These are phyloP conservation scores for Yamadazyma sp. DNA, from an alignment of 1,139 yeast genomes.

Conservation along the genomic window DNA sequence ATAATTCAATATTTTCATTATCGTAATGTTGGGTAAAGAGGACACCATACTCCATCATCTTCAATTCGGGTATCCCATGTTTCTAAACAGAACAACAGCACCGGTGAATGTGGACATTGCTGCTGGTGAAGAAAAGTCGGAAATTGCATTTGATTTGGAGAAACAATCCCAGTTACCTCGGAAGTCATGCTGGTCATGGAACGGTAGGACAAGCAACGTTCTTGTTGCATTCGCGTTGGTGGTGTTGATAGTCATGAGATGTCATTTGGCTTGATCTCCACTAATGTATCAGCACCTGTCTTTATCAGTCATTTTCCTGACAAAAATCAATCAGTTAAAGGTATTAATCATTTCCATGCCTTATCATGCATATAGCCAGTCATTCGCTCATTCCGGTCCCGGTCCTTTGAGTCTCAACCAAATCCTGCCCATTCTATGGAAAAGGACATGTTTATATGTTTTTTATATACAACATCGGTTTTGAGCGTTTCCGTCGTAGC, in stretches of 20 bases:
- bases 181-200: neutral
- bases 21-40: slow-evolving; percentile 2
- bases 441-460: slow-evolving; percentile 31
- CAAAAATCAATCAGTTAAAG: no score
- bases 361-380: no score
- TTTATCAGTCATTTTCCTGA: no score
- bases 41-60: slow-evolving; percentile 4
- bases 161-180: neutral
- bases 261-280: no score
- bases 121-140: neutral
- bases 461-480: slow-evolving; percentile 1
- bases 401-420: no score
- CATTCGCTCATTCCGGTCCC: no score
- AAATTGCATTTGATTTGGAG: slow-evolving; percentile 2
- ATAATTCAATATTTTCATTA: neutral
- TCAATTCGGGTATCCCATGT: slow-evolving; percentile 2
- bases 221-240: neutral
- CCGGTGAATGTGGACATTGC: no score
- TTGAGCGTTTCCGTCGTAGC: slow-evolving; percentile 2
- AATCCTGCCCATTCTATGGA: slow-evolving; percentile 85
- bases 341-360: no score
- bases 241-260: neutral
- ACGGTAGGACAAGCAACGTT: neutral
- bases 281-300: no score
- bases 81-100: neutral